Evolutionary conservation across 2,329 filamentous ascomycete genomes (phyloP).

Genomic region (Malbranchea zuffiana): DNA sequence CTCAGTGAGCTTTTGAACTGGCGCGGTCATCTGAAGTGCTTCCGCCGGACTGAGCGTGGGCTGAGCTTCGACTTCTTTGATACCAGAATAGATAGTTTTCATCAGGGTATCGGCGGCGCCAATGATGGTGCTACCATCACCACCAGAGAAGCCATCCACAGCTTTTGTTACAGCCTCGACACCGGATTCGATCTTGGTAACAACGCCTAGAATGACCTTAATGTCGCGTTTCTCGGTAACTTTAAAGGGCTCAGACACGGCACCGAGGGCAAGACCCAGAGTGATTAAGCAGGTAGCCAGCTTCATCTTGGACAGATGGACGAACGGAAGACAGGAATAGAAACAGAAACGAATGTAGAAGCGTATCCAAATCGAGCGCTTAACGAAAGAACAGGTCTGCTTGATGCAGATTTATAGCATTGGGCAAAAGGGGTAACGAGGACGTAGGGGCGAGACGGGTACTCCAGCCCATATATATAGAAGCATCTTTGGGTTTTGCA

Average conservation of each 20-base stretch:
- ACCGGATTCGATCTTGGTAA: slow-evolving; percentile 13
- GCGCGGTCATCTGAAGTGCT: slow-evolving; percentile 20
- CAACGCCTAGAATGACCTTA: background rate
- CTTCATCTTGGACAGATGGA: background rate
- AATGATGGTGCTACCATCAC: slow-evolving; percentile 17
- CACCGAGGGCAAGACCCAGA: background rate
- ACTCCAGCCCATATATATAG: too few relatives aligned
- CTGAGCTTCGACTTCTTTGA: slow-evolving; percentile 18
- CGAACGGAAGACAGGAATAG: background rate
- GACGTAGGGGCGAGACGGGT: too few relatives aligned
- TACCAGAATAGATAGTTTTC: slow-evolving; percentile 20
- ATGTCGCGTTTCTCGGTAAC: background rate
- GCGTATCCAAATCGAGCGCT: too few relatives aligned
- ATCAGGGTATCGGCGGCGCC: slow-evolving; percentile 19
- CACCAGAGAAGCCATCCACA: slow-evolving; percentile 20
- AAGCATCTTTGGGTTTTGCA: too few relatives aligned
- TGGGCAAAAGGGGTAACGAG: too few relatives aligned
- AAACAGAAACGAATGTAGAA: too few relatives aligned
- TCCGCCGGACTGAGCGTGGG: slow-evolving; percentile 19
- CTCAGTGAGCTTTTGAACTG: slow-evolving; percentile 21
- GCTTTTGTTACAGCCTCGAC: slow-evolving; percentile 18
- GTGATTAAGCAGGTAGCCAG: background rate
- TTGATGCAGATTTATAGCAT: too few relatives aligned
- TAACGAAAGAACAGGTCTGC: too few relatives aligned
- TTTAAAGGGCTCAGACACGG: background rate